These are phyloP conservation scores for Colletotrichum sp. DNA, from an alignment of 2,329 filamentous ascomycete species.

Conservation along the genomic window DNA sequence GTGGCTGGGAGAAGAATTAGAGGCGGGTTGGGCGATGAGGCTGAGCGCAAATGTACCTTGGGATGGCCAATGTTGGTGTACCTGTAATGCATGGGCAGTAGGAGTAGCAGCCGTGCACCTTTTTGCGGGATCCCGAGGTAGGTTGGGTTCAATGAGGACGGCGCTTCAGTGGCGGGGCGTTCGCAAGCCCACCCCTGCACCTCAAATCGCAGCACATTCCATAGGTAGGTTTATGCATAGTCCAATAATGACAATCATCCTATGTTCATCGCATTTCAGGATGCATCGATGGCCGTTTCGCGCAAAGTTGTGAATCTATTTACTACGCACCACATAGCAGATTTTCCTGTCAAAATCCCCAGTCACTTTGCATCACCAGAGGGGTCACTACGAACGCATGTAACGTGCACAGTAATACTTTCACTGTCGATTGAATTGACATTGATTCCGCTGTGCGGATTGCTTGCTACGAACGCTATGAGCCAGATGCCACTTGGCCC, in stretches of 20 bases:
- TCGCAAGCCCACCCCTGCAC: background rate
- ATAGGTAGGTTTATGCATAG: background rate
- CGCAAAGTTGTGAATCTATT: background rate
- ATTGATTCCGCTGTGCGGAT: slow-evolving; percentile 1
- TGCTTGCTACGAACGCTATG: slow-evolving; percentile 3
- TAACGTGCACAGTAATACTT: background rate
- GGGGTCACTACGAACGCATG: background rate
- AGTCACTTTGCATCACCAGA: background rate
- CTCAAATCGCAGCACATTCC: background rate
- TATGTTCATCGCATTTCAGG: background rate
- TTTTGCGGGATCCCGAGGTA: background rate
- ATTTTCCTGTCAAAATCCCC: background rate
- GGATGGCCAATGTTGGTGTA: background rate
- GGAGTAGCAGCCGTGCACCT: background rate
- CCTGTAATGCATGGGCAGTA: background rate
- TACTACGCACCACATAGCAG: background rate
- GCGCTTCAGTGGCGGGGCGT: background rate
- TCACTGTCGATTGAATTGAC: slow-evolving; percentile 10
- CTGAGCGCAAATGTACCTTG: background rate
- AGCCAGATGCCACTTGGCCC: slow-evolving; percentile 19
- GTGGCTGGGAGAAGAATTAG: background rate
- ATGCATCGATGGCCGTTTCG: background rate
- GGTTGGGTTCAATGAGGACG: background rate
- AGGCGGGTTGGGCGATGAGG: background rate
- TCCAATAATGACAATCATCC: background rate